Evolutionary conservation across 345 rosid genomes (phyloP).

Genomic region (Bruguiera sexangula): DNA sequence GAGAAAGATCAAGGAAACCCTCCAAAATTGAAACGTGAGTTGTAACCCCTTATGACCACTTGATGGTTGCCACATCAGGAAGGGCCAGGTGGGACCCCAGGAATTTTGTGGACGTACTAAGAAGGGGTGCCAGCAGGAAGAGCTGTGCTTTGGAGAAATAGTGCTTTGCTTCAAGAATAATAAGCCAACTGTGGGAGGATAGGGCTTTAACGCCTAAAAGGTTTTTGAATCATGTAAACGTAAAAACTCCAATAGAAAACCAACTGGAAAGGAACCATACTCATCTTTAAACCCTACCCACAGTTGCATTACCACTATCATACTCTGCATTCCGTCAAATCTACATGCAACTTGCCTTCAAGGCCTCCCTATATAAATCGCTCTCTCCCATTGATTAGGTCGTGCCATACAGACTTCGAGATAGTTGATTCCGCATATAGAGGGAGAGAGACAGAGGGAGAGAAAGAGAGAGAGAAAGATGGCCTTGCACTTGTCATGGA

Average conservation of each 20-base stretch:
- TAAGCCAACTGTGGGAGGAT: slow-evolving; percentile 17
- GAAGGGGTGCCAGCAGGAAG: slow-evolving; percentile 39
- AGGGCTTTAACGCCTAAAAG: slow-evolving; percentile 25
- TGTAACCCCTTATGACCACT: slow-evolving; percentile 52
- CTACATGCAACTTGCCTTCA: slow-evolving; percentile 30
- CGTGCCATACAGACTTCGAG: no score
- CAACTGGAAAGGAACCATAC: slow-evolving; percentile 40
- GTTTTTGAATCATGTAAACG: slow-evolving; percentile 21
- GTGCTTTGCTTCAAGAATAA: slow-evolving; percentile 1
- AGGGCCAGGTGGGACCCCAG: slow-evolving; percentile 38
- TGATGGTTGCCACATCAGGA: slow-evolving; percentile 83
- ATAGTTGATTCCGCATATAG: no score
- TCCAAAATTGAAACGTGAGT: slow-evolving; percentile 39
- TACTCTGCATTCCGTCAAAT: background rate
- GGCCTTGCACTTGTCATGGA: slow-evolving; percentile 23
- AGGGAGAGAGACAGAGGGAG: background rate
- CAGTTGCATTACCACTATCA: slow-evolving; percentile 18
- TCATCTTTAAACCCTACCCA: background rate
- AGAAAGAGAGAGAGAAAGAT: slow-evolving; percentile 4
- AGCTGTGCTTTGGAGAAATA: background rate
- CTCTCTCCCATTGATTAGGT: no score
- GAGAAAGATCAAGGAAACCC: background rate
- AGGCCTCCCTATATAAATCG: slow-evolving; percentile 31
- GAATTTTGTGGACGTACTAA: slow-evolving; percentile 8
- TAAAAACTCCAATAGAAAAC: slow-evolving; percentile 15